Conservation (phyloP, 2,329 filamentous ascomycete species). For the Diaporthe citrichinensis region DNA sequence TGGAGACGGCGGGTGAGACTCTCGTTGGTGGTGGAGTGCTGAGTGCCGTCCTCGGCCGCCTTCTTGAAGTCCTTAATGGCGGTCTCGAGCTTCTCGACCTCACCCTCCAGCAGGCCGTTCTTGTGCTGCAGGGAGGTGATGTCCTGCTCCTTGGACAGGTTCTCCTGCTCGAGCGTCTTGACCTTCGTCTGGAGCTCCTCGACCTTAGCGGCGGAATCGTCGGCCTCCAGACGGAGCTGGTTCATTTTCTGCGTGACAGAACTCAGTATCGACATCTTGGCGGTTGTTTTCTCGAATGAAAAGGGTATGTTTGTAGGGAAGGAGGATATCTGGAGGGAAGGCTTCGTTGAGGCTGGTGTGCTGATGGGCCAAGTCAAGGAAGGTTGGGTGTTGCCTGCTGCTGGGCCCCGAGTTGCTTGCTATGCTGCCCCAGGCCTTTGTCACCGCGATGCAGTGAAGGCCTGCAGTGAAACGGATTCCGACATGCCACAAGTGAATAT, state of each 20-base stretch:
- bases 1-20: constrained; percentile 91
- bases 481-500: background rate
- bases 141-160: constrained; percentile 96
- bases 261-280: constrained; percentile 46
- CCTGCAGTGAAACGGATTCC: constrained; percentile 24
- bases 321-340: background rate
- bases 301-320: background rate
- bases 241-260: constrained; percentile 83
- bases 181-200: constrained; percentile 91
- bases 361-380: constrained; percentile 2
- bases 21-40: constrained; percentile 92
- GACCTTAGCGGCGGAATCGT: constrained; percentile 83
- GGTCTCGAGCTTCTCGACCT: constrained; percentile 93
- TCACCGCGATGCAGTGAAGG: constrained; percentile 10
- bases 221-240: constrained; percentile 92
- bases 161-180: constrained; percentile 95
- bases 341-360: background rate
- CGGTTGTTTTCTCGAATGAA: constrained; percentile 11
- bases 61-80: constrained; percentile 90
- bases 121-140: constrained; percentile 97
- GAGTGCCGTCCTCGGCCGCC: constrained; percentile 83
- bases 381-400: constrained; percentile 5
- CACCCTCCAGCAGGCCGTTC: constrained; percentile 89
- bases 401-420: constrained; percentile 7
- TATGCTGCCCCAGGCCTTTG: constrained; percentile 23